A percentile compares a stretch with the other conserved stretches of the same genome.
These are phyloP conservation scores for Cucumis cinereus DNA, from an alignment of 306 rosid genomes.

Conservation along the genomic window DNA sequence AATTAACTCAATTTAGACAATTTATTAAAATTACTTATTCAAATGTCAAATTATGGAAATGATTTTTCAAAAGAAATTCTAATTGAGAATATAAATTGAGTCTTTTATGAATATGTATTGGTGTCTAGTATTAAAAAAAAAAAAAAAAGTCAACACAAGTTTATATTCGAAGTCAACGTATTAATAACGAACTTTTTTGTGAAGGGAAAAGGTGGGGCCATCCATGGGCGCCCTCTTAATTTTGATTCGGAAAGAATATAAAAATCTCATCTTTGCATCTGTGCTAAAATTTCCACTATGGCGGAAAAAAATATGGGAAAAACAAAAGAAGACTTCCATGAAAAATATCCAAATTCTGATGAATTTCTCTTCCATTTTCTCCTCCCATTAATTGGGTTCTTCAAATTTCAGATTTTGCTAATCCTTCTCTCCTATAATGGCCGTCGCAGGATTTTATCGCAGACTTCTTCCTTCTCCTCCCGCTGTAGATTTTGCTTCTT, in stretches of 20 bases:
- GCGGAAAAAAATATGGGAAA: neutral
- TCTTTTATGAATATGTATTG: too few species aligned
- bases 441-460: constrained; percentile 17
- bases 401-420: neutral
- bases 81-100: too few species aligned
- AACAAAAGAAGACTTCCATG: neutral
- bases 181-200: too few species aligned
- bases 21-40: too few species aligned
- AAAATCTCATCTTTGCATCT: neutral
- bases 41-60: too few species aligned
- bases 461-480: constrained; percentile 27
- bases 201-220: too few species aligned
- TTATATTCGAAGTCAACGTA: too few species aligned
- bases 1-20: too few species aligned
- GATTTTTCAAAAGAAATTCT: too few species aligned
- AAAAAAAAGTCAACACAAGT: too few species aligned
- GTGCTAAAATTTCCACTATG: neutral
- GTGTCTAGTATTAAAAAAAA: too few species aligned
- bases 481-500: constrained; percentile 20
- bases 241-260: neutral
- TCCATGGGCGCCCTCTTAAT: neutral
- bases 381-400: neutral
- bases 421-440: neutral
- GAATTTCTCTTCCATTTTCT: neutral
- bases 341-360: neutral